Evolutionary conservation across 2,329 filamentous ascomycete species (phyloP).

Genomic region (Alternaria brassicicola): DNA sequence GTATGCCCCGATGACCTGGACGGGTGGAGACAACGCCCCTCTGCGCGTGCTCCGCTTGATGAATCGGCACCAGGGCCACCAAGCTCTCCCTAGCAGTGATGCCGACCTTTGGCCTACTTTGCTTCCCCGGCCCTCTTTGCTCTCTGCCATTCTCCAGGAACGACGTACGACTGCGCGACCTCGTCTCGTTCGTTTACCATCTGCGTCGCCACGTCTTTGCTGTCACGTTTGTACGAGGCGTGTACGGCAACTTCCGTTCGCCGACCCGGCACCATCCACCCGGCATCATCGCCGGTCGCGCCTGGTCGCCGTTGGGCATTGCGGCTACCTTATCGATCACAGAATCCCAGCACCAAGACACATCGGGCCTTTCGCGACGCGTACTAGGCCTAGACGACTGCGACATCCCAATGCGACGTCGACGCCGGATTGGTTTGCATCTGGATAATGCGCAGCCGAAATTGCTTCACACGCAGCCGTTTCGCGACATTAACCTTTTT

Average conservation of each 20-base stretch:
- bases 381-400: slow-evolving; percentile 7
- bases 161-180: not conserved
- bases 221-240: not conserved
- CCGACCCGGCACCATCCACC: slow-evolving; percentile 8
- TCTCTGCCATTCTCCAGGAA: not conserved
- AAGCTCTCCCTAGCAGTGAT: not conserved
- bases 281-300: slow-evolving; percentile 8
- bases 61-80: slow-evolving; percentile 22
- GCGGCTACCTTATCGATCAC: slow-evolving; percentile 10
- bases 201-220: not conserved
- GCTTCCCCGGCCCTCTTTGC: slow-evolving; percentile 2
- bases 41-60: slow-evolving; percentile 24
- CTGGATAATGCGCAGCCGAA: slow-evolving; percentile 2
- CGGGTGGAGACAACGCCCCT: slow-evolving; percentile 22
- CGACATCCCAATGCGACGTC: slow-evolving; percentile 24
- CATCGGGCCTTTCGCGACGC: slow-evolving; percentile 1
- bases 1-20: slow-evolving; percentile 30
- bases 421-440: not conserved
- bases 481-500: not conserved
- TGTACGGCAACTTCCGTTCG: slow-evolving; percentile 5
- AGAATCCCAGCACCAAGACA: slow-evolving; percentile 11
- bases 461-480: slow-evolving; percentile 1
- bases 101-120: not conserved
- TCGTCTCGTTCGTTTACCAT: not conserved
- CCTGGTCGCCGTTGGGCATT: not conserved